Conservation (phyloP, 176 grass and related monocot genomes). For the Saccharum officinarum region DNA sequence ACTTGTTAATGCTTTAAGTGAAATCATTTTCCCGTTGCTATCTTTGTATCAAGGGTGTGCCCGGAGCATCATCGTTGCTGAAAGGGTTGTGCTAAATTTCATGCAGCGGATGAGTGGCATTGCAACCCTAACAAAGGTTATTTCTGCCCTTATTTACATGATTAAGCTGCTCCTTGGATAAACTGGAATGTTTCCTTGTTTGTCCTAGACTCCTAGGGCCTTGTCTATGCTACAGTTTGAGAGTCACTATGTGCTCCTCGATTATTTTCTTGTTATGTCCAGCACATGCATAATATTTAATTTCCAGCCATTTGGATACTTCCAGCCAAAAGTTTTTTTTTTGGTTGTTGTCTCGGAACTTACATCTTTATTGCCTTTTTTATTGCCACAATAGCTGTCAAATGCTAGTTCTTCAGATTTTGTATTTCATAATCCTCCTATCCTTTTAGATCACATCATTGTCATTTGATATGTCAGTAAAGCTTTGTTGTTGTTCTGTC, state of each 20-base stretch:
- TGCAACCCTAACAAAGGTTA: conserved; percentile 92
- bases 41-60: conserved; percentile 66
- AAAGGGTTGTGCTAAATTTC: conserved; percentile 96
- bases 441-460: not conserved
- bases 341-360: not conserved
- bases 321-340: not conserved
- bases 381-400: not conserved
- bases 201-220: not conserved
- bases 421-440: conserved; percentile 1
- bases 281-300: not conserved
- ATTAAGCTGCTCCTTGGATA: not conserved
- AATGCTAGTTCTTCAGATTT: not conserved
- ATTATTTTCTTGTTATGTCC: not conserved
- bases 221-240: conserved; percentile 8
- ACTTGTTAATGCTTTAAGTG: not conserved
- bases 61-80: conserved; percentile 80
- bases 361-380: not conserved
- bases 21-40: not conserved
- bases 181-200: conserved; percentile 20
- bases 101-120: conserved; percentile 99
- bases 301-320: not conserved
- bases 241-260: not conserved
- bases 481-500: conserved; percentile 1
- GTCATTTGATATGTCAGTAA: not conserved
- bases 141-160: not conserved